Evolutionary conservation across 768 basidiomycete genomes (phyloP).

Genomic region (Tylopilus sp.): DNA sequence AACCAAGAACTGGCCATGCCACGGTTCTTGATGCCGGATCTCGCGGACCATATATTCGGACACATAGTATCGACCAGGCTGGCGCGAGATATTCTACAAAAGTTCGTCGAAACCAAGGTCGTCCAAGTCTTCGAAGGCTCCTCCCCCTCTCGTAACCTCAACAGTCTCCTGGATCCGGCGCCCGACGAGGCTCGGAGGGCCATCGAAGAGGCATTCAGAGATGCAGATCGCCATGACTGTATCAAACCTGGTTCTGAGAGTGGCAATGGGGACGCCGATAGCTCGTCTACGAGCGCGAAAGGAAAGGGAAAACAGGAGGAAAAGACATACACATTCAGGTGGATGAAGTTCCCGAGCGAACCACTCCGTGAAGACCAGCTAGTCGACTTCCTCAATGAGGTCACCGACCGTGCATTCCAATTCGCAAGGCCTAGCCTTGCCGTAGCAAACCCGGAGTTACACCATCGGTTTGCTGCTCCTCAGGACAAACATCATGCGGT

Average conservation of each 20-base stretch:
- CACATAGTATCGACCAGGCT: not conserved
- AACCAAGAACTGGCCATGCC: constrained; percentile 4
- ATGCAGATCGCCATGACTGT: not conserved
- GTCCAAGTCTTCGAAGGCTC: not conserved
- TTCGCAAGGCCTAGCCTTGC: not conserved
- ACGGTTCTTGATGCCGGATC: constrained; percentile 8
- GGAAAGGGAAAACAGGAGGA: not conserved
- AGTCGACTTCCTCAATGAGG: constrained; percentile 1
- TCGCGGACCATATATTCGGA: constrained; percentile 10
- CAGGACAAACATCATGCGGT: constrained; percentile 1
- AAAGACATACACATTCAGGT: constrained; percentile 6
- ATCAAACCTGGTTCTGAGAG: not conserved
- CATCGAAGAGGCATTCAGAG: not conserved
- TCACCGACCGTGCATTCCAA: constrained; percentile 1
- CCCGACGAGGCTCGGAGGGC: not conserved
- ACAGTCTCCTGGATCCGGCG: not conserved
- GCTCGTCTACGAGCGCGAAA: not conserved
- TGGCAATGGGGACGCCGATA: not conserved
- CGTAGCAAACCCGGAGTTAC: no score
- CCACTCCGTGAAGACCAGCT: constrained; percentile 3
- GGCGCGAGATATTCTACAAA: not conserved
- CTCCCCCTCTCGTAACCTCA: not conserved
- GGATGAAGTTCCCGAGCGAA: constrained; percentile 2
- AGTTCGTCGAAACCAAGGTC: not conserved
- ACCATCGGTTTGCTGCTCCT: not conserved